Evolutionary conservation across 345 rosid genomes (phyloP).

Genomic region (Sisymbrium irio): DNA sequence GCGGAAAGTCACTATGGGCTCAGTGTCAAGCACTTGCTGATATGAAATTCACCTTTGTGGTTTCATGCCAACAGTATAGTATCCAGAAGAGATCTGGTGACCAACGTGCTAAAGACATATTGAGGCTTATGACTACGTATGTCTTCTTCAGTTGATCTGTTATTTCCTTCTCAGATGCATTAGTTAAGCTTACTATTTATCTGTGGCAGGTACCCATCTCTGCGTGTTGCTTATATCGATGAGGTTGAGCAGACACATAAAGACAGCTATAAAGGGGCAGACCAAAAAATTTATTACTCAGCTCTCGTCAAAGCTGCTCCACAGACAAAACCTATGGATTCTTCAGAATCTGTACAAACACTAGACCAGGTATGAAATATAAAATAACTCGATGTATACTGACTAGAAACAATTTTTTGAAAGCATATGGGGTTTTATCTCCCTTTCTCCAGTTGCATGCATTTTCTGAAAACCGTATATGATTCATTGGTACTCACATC

Average conservation of each 20-base stretch:
- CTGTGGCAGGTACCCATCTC: constrained; percentile 59
- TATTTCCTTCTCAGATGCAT: constrained; percentile 2
- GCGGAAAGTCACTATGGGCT: constrained; percentile 61
- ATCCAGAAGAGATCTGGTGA: constrained; percentile 63
- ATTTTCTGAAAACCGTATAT: background rate
- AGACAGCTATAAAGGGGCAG: constrained; percentile 46
- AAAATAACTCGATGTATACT: constrained; percentile 17
- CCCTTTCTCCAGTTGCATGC: background rate
- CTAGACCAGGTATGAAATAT: constrained; percentile 58
- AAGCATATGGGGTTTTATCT: background rate
- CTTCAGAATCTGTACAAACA: constrained; percentile 66
- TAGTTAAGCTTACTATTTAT: background rate
- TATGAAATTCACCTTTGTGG: constrained; percentile 79
- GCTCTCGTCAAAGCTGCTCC: constrained; percentile 66
- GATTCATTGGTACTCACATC: background rate
- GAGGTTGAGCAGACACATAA: constrained; percentile 68
- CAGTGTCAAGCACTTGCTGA: constrained; percentile 82
- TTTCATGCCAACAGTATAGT: constrained; percentile 78
- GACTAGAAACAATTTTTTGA: background rate
- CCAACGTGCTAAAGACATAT: constrained; percentile 65
- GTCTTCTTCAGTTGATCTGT: constrained; percentile 20
- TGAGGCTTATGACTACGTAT: constrained; percentile 71
- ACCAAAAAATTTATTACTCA: constrained; percentile 57
- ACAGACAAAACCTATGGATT: constrained; percentile 59
- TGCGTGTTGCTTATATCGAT: constrained; percentile 76